A percentile compares a stretch with the other conserved stretches of the same genome.
Evolutionary conservation across 2,329 filamentous ascomycete species (phyloP).

Genomic region (Scleromitrula shiraiana): DNA sequence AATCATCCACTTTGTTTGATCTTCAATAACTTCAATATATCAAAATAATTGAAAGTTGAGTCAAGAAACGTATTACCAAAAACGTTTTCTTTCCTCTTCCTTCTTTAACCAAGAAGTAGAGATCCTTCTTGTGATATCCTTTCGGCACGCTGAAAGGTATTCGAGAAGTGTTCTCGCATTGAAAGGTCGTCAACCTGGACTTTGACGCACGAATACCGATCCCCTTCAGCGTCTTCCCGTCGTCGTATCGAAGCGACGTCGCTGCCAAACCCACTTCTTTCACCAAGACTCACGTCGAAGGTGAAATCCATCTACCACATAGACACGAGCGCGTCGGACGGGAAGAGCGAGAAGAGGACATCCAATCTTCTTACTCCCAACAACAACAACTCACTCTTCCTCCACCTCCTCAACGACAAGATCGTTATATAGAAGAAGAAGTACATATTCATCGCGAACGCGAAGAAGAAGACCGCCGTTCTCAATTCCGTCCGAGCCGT

Average conservation of each 20-base stretch:
- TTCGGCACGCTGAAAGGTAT: conserved; percentile 53
- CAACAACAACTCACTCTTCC: neutral
- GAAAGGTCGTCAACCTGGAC: conserved; percentile 93
- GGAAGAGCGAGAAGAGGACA: conserved; percentile 78
- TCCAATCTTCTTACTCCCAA: conserved; percentile 50
- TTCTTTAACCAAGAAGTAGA: conserved; percentile 52
- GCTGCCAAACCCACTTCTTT: conserved; percentile 41
- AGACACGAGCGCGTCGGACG: conserved; percentile 80
- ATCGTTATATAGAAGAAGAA: conserved; percentile 63
- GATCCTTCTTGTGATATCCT: conserved; percentile 62
- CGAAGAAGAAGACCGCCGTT: conserved; percentile 60
- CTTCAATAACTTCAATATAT: neutral
- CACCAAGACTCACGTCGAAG: conserved; percentile 72
- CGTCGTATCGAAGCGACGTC: conserved; percentile 75
- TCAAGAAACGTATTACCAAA: conserved; percentile 12
- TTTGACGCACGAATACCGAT: conserved; percentile 99
- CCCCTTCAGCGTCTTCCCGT: conserved; percentile 99
- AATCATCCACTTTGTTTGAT: neutral
- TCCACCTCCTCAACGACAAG: conserved; percentile 35
- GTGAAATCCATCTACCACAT: conserved; percentile 65
- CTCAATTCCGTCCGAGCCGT: conserved; percentile 53
- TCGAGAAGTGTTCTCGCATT: conserved; percentile 63
- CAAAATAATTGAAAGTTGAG: conserved; percentile 12
- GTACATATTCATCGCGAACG: conserved; percentile 63
- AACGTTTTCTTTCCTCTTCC: conserved; percentile 33